Percentiles rank a stretch among this genome's conserved stretches.
Evolutionary conservation across 2,329 filamentous ascomycete species (phyloP).

Genomic region (Phaeophleospora eucalypticola): DNA sequence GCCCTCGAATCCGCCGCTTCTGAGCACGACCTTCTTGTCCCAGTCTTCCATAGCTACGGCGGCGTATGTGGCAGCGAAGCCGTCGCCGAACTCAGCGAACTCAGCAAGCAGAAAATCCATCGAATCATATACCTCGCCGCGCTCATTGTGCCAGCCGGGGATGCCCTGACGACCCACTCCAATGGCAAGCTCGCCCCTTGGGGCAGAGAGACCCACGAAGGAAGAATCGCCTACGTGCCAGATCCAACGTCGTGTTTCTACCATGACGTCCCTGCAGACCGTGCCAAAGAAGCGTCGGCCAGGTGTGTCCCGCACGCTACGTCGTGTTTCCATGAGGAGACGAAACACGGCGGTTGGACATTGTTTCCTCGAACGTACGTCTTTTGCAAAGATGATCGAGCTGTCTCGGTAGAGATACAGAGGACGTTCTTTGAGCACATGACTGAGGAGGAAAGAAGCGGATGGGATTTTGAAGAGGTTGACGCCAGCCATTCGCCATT

Average conservation of each 20-base stretch:
- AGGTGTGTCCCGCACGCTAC: constrained; percentile 7
- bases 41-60: constrained; percentile 20
- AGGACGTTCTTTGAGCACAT: constrained; percentile 4
- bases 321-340: constrained; percentile 8
- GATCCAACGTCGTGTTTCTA: constrained; percentile 16
- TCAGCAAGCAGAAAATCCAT: constrained; percentile 12
- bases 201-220: constrained; percentile 1
- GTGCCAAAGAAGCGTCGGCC: constrained; percentile 15
- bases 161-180: background rate
- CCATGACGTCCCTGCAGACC: constrained; percentile 12
- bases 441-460: constrained; percentile 7
- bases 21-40: constrained; percentile 14
- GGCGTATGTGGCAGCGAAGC: constrained; percentile 21
- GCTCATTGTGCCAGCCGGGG: constrained; percentile 13
- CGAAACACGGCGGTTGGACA: constrained; percentile 14
- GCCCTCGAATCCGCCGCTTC: constrained; percentile 16
- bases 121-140: constrained; percentile 17
- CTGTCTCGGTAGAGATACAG: constrained; percentile 5
- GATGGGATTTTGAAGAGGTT: constrained; percentile 9
- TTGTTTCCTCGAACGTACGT: constrained; percentile 17
- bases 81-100: constrained; percentile 11
- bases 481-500: constrained; percentile 19
- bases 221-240: constrained; percentile 7
- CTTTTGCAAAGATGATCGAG: constrained; percentile 15
- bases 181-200: constrained; percentile 11